Evolutionary conservation across 2,329 filamentous ascomycete species (phyloP).

Genomic region (Fusarium coffeatum): DNA sequence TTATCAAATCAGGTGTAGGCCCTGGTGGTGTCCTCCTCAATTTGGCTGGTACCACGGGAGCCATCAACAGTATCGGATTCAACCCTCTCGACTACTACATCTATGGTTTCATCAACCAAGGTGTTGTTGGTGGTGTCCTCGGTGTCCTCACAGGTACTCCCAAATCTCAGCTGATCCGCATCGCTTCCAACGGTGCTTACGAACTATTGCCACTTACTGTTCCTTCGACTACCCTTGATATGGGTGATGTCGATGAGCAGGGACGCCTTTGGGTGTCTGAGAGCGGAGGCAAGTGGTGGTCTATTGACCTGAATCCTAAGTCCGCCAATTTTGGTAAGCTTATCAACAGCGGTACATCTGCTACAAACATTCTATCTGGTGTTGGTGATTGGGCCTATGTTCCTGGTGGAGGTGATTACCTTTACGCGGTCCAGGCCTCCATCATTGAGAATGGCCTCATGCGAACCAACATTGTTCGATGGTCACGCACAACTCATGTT

Average conservation of each 20-base stretch:
- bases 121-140: neutral
- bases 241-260: conserved; percentile 12
- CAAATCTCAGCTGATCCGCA: conserved; percentile 1
- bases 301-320: neutral
- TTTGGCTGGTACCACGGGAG: neutral
- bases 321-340: conserved; percentile 7
- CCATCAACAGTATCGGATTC: conserved; percentile 10
- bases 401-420: conserved; percentile 8
- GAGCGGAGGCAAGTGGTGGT: conserved; percentile 9
- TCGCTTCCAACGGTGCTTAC: conserved; percentile 6
- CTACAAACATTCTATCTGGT: neutral
- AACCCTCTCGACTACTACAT: conserved; percentile 9
- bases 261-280: conserved; percentile 9
- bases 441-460: conserved; percentile 6
- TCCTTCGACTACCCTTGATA: neutral
- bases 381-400: conserved; percentile 11
- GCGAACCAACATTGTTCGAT: conserved; percentile 22
- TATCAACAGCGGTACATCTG: conserved; percentile 1
- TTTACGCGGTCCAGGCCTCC: conserved; percentile 6
- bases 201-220: neutral
- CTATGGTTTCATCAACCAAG: conserved; percentile 4
- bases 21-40: conserved; percentile 3
- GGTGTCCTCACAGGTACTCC: neutral
- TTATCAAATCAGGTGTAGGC: neutral
- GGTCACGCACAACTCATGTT: conserved; percentile 9